Evolutionary conservation across 202 grass and related monocot species (phyloP).

Genomic region (Setaria italica): DNA sequence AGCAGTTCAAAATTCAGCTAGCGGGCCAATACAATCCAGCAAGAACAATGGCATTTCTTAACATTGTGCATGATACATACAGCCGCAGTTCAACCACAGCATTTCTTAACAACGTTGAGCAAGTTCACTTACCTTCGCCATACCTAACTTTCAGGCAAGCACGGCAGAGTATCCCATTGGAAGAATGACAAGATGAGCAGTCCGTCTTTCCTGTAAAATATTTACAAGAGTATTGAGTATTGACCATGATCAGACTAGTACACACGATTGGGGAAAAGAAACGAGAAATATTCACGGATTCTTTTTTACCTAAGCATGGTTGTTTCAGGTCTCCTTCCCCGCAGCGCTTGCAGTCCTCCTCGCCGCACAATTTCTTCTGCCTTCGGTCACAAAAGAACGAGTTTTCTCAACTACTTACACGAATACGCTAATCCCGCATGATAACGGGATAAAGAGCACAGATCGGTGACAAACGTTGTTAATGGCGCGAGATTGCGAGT

Average conservation of each 20-base stretch:
- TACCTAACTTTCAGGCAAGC: conserved; percentile 93
- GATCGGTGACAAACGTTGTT: background rate
- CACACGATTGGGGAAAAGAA: background rate
- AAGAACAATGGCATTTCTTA: conserved; percentile 16
- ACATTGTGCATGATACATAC: no score
- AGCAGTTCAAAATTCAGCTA: conserved; percentile 35
- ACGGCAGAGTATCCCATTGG: conserved; percentile 79
- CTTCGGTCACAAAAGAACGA: conserved; percentile 41
- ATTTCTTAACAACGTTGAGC: conserved; percentile 28
- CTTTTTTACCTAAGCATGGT: conserved; percentile 69
- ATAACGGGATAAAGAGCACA: background rate
- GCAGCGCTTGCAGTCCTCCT: conserved; percentile 89
- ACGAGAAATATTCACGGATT: background rate
- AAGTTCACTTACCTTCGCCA: conserved; percentile 71
- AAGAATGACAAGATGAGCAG: conserved; percentile 82
- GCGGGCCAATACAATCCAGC: conserved; percentile 10
- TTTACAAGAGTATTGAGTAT: background rate
- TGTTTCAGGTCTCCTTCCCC: conserved; percentile 62
- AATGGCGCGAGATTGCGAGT: background rate
- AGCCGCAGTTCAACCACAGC: background rate
- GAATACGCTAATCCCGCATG: background rate
- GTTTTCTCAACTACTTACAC: conserved; percentile 17
- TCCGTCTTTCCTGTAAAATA: conserved; percentile 75
- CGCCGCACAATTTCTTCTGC: conserved; percentile 92
- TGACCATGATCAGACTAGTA: conserved; percentile 2